Conservation (phyloP, 2,329 filamentous ascomycete species). For the Xylariomycetidae sp. region DNA sequence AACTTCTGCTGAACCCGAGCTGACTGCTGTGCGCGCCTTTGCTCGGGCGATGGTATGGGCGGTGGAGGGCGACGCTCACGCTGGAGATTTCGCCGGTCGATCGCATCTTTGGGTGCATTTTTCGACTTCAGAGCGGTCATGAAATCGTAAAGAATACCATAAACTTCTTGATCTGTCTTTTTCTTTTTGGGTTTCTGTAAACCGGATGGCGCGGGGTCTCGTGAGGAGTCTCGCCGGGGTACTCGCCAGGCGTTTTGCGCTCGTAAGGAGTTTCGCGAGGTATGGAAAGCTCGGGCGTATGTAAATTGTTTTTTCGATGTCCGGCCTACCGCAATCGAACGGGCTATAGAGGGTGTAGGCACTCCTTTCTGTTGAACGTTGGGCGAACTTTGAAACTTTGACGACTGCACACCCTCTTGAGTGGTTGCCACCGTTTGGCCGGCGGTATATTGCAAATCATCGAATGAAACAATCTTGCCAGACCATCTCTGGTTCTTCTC, state of each 20-base stretch:
- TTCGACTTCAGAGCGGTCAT: slow-evolving; percentile 5
- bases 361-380: no score
- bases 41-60: no score
- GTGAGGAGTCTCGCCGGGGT: neutral
- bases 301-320: no score
- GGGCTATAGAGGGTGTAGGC: no score
- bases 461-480: slow-evolving; percentile 30
- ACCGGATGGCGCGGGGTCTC: neutral
- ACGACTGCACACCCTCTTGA: no score
- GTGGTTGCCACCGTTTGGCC: no score
- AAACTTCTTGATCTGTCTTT: no score
- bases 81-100: slow-evolving; percentile 9
- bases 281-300: slow-evolving; percentile 9
- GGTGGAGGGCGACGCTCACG: slow-evolving; percentile 5
- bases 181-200: no score
- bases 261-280: no score
- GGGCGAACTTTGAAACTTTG: no score
- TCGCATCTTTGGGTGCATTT: slow-evolving; percentile 6
- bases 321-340: no score
- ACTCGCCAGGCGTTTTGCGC: no score
- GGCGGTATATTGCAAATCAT: slow-evolving; percentile 24
- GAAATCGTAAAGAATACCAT: slow-evolving; percentile 13
- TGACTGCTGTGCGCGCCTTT: neutral
- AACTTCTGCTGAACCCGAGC: slow-evolving; percentile 8
- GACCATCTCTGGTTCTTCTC: slow-evolving; percentile 32